Conservation (phyloP, 768 basidiomycete genomes). For the Leccinum arenicola region DNA sequence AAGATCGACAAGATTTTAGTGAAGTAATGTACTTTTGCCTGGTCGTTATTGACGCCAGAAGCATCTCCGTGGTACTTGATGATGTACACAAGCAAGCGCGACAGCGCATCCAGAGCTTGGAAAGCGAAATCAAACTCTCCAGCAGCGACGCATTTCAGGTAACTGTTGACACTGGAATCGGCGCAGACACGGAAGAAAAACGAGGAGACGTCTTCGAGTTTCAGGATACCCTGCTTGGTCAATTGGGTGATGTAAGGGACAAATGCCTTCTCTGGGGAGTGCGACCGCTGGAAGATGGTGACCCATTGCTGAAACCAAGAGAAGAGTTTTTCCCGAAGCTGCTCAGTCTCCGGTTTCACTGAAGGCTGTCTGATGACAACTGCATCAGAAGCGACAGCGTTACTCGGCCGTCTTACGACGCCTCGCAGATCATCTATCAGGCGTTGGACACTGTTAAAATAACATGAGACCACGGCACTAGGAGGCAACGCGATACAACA, state of each 20-base stretch:
- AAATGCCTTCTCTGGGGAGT: conserved; percentile 90
- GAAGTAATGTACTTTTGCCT: conserved; percentile 93
- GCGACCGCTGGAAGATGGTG: conserved; percentile 85
- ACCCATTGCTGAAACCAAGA: conserved; percentile 96
- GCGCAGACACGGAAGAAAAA: conserved; percentile 99
- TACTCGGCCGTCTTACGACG: conserved; percentile 48
- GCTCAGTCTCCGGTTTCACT: conserved; percentile 68
- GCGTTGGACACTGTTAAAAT: conserved; percentile 50
- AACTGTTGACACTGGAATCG: conserved; percentile 89
- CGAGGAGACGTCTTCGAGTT: conserved; percentile 92
- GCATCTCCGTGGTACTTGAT: conserved; percentile 99
- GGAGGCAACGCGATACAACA: conserved; percentile 13
- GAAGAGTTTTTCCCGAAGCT: conserved; percentile 70
- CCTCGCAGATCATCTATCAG: conserved; percentile 84
- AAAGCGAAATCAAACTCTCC: conserved; percentile 79
- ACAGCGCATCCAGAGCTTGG: conserved; percentile 93
- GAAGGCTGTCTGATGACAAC: conserved; percentile 43
- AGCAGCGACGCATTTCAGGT: conserved; percentile 68
- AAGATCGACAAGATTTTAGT: conserved; percentile 98
- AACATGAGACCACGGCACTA: neutral
- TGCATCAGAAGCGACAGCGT: conserved; percentile 36
- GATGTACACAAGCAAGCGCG: conserved; percentile 92
- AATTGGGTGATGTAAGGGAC: conserved; percentile 96
- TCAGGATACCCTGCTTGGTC: conserved; percentile 94
- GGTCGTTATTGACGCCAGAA: conserved; percentile 86